A percentile compares a stretch with the other conserved stretches of the same genome.
Evolutionary conservation across 805 yeast genomes (phyloP).

Genomic region (Pichia manshurica): DNA sequence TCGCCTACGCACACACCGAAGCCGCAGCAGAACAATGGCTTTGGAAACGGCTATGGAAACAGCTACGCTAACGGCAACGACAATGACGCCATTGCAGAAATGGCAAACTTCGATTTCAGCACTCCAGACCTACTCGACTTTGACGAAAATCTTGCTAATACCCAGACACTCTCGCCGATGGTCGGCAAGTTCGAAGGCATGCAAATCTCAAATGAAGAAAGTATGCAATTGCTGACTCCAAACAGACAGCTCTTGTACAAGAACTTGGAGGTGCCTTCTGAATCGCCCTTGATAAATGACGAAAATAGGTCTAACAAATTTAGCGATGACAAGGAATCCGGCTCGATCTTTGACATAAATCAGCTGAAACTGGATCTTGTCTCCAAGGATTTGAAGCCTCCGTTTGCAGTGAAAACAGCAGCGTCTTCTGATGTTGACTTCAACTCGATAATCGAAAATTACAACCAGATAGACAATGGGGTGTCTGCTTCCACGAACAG

Average conservation of each 20-base stretch:
- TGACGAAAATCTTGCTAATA: not conserved
- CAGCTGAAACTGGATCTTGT: conserved; percentile 4
- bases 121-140: conserved; percentile 1
- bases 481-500: not conserved
- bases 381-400: conserved; percentile 8
- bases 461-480: conserved; percentile 9
- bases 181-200: conserved; percentile 16
- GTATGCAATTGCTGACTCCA: conserved; percentile 11
- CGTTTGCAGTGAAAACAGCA: not conserved
- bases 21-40: no score
- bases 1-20: no score
- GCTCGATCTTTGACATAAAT: conserved; percentile 3
- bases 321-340: not conserved
- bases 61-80: not conserved
- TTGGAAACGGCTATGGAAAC: no score
- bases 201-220: conserved; percentile 7
- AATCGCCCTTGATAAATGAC: not conserved
- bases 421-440: conserved; percentile 16
- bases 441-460: conserved; percentile 15
- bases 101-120: conserved; percentile 5
- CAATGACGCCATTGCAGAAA: conserved; percentile 1
- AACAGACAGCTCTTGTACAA: conserved; percentile 7
- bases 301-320: not conserved
- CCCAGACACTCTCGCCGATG: conserved; percentile 10
- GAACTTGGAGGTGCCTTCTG: not conserved